Evolutionary conservation across 371 early-diverging fungal species (phyloP).

Genomic region (Rhizopus stolonifer): DNA sequence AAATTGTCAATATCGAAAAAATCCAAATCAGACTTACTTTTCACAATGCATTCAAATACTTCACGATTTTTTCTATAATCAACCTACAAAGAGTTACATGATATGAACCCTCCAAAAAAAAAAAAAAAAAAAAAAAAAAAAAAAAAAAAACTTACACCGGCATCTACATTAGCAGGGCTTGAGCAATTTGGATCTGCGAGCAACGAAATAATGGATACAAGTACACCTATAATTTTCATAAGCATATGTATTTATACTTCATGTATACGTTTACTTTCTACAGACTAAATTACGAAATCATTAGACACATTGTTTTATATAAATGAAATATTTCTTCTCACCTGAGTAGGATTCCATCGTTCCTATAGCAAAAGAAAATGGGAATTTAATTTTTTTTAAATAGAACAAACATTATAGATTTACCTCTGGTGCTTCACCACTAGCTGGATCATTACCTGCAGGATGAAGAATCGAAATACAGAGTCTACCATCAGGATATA

Average conservation of each 20-base stretch:
- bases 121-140: neutral
- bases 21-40: slow-evolving; percentile 35
- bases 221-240: slow-evolving; percentile 54
- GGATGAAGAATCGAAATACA: slow-evolving; percentile 86
- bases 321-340: slow-evolving; percentile 8
- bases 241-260: slow-evolving; percentile 1
- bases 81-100: too few relatives aligned
- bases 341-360: slow-evolving; percentile 94
- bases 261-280: slow-evolving; percentile 38
- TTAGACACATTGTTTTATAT: neutral
- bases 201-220: slow-evolving; percentile 88
- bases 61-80: slow-evolving; percentile 78
- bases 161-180: slow-evolving; percentile 89
- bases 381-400: neutral
- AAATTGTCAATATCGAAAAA: neutral
- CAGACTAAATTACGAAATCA: slow-evolving; percentile 28
- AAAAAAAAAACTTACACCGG: slow-evolving; percentile 43
- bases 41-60: slow-evolving; percentile 70
- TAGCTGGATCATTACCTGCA: slow-evolving; percentile 76
- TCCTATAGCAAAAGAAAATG: slow-evolving; percentile 46
- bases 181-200: slow-evolving; percentile 96
- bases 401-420: too few relatives aligned
- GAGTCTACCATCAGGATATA: slow-evolving; percentile 77
- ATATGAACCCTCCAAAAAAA: too few relatives aligned
- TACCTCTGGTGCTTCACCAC: slow-evolving; percentile 83